Percentiles rank a stretch among this genome's conserved stretches.
Evolutionary conservation across 2,329 filamentous ascomycete species (phyloP).

Genomic region (Epicoccum nigrum): DNA sequence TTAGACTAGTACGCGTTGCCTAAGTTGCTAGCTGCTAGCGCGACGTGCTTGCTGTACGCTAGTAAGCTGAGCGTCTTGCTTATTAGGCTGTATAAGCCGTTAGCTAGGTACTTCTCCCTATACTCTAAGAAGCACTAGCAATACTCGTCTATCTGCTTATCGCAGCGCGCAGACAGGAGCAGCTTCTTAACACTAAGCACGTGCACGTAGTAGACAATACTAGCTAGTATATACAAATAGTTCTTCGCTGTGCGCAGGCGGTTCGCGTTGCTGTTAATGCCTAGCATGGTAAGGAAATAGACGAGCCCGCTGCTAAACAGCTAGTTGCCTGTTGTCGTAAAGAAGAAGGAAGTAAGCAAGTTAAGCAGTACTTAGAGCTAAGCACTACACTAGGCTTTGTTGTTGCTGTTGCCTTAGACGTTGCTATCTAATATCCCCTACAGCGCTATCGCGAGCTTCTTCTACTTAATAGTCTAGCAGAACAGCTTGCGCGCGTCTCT

Average conservation of each 20-base stretch:
- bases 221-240: conserved; percentile 1
- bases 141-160: not conserved
- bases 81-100: not conserved
- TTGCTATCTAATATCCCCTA: too few relatives aligned
- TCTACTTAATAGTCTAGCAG: too few relatives aligned
- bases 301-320: too few relatives aligned
- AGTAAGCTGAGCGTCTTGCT: not conserved
- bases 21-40: not conserved
- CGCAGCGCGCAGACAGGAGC: not conserved
- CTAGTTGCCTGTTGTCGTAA: too few relatives aligned
- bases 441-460: too few relatives aligned
- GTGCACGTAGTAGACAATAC: not conserved
- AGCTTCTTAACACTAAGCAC: not conserved
- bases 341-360: too few relatives aligned
- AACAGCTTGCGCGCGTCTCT: too few relatives aligned
- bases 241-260: not conserved
- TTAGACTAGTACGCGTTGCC: not conserved
- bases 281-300: conserved; percentile 1
- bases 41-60: not conserved
- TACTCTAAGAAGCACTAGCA: not conserved
- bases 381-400: too few relatives aligned
- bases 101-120: not conserved
- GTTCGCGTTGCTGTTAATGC: not conserved
- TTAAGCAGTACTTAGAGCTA: too few relatives aligned
- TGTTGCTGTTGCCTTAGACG: too few relatives aligned